phyloP scores from a whole-genome alignment of 306 rosid species.

The Castanospermum australe region DNA sequence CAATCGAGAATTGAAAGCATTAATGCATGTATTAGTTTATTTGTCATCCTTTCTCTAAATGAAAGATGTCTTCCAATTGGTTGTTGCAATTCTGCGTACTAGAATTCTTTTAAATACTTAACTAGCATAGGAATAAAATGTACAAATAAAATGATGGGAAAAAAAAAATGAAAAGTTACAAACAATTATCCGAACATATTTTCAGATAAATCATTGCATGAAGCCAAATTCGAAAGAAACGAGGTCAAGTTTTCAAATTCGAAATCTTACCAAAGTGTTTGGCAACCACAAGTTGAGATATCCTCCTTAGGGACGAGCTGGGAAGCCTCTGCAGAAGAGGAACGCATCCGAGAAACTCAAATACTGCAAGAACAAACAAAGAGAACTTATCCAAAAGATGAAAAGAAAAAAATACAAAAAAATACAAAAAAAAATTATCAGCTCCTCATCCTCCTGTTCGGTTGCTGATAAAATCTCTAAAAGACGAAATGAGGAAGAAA shows the following conservation, averaged over 20 bases:
- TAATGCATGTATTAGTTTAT: not conserved
- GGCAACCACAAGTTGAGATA: constrained; percentile 50
- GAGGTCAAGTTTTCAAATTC: not conserved
- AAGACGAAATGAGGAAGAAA: not conserved
- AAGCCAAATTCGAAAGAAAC: not conserved
- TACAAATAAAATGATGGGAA: not conserved
- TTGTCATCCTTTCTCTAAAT: not conserved
- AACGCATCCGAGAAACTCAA: constrained; percentile 78
- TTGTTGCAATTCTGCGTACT: not conserved
- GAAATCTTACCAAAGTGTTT: constrained; percentile 55
- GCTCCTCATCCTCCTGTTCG: not conserved
- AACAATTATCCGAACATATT: not conserved
- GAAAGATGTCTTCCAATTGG: not conserved
- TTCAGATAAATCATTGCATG: not conserved
- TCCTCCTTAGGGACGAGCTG: constrained; percentile 61
- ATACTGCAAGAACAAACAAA: constrained; percentile 47
- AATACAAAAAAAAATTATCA: not conserved
- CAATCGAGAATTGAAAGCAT: constrained; percentile 13
- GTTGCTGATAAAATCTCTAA: not conserved
- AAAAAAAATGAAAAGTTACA: not conserved
- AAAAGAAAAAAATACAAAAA: not conserved
- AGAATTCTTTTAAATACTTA: not conserved
- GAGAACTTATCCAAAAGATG: not conserved
- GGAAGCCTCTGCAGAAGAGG: constrained; percentile 88
- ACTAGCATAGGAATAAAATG: not conserved